A percentile compares a stretch with the other conserved stretches of the same genome.
Evolutionary conservation across 2,329 filamentous ascomycete species (phyloP).

Genomic region (Paraphoma chrysanthemicola): DNA sequence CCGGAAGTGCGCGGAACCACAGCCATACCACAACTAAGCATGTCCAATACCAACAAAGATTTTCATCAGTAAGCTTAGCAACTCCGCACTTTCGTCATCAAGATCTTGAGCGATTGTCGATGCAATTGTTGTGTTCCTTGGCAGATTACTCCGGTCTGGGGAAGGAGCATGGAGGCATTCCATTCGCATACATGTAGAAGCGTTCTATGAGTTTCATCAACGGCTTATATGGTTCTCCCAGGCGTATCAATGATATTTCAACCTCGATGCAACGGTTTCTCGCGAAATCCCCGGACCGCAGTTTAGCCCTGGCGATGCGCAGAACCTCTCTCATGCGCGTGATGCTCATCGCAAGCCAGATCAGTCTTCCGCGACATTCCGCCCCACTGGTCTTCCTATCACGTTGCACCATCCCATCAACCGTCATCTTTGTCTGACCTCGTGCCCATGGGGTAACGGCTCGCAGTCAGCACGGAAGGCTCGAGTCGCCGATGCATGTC

Average conservation of each 20-base stretch:
- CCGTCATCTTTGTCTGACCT: slow-evolving; percentile 2
- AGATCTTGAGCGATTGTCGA: not conserved
- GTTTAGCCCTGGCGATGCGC: not conserved
- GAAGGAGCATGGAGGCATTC: not conserved
- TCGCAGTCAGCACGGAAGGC: slow-evolving; percentile 1
- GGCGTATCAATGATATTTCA: not conserved
- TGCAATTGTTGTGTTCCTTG: not conserved
- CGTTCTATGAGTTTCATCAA: too few relatives aligned
- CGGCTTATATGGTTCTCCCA: too few relatives aligned
- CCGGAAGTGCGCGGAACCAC: not conserved
- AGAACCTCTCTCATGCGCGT: not conserved
- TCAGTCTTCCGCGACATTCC: slow-evolving; percentile 8
- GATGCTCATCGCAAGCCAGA: not conserved
- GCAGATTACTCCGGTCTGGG: not conserved
- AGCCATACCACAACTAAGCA: not conserved
- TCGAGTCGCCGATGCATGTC: slow-evolving; percentile 1
- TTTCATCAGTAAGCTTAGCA: slow-evolving; percentile 3
- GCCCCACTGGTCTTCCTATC: slow-evolving; percentile 11
- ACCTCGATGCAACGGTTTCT: not conserved
- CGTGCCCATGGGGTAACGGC: slow-evolving; percentile 10
- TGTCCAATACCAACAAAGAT: not conserved
- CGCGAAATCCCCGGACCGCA: not conserved
- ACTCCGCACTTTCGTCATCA: not conserved
- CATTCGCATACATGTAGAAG: too few relatives aligned
- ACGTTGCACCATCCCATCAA: not conserved